Base-by-base conservation (phyloP, 371 early-diverging fungal genomes). In the Parasitella parasitica region DNA sequence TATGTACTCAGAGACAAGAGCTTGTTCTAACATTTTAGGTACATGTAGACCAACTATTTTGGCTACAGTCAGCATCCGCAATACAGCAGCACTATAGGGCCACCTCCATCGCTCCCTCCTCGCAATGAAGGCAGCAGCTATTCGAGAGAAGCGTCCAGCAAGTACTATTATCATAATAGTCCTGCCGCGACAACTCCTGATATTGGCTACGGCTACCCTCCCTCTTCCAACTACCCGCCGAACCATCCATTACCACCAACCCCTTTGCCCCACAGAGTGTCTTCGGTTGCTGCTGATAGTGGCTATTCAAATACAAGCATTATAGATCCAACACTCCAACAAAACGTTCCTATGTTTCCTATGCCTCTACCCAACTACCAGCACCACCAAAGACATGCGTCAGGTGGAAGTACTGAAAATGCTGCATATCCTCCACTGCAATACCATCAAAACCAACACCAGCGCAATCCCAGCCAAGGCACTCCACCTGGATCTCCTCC, bases 331-430 rank as follows among this genome's bases (percentile, higher is more conserved):
- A 36, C 49, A 27, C 28, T 27, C 15, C 26, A 41, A 12, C 18
- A 27, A 26, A 57, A 52, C 15, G 46, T 60, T n/a, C 20, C 66
- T 20, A 66, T 66, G 66, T 61, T 60, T n/a, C 20, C 66, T 20
- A 66, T 66, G 66, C 66, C 66, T n/a, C 34, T 60, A n/a, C 66
- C 66, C n/a, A 50, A 63, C 13, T 28, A 56, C 11, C 37, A 51
- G 4, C 60, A 36, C 0, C 57, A 56, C 16, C 48, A 48, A 20
- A 30, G 62, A 37, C 35, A 62, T 27, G 32, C 48, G 20, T 62
- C 62, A n/a, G 49, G 24, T 36, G 20, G 56, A 26, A 62, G 62
- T 49, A 28, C 41, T 11, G 35, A 57, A 32, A 52, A 12, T 5
- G 12, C 24, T 24, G 35, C 59, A 58, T 66, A 66, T 56, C 66